Conservation (phyloP, 257 asterid genomes). For the Nicotiana tomentosiformis region DNA sequence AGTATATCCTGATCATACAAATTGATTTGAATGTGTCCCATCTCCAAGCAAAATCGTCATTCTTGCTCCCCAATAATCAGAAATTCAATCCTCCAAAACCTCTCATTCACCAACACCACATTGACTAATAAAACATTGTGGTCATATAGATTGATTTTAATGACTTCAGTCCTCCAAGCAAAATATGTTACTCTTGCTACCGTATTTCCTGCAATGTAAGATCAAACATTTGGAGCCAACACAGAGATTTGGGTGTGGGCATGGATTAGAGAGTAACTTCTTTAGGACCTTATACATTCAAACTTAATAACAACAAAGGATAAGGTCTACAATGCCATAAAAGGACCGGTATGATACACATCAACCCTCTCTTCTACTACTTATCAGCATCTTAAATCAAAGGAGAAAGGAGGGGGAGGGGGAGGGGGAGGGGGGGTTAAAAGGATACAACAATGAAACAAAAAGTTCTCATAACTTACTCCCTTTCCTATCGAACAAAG, state of each 20-base stretch:
- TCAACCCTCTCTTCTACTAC: constrained; percentile 44
- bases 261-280: background rate
- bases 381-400: constrained; percentile 44
- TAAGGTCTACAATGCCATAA: constrained; percentile 16
- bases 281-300: background rate
- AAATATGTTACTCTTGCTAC: background rate
- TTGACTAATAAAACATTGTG: background rate
- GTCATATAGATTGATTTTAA: background rate
- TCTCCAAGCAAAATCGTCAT: background rate
- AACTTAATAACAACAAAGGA: background rate
- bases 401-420: background rate
- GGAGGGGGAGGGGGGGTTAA: background rate
- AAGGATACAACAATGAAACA: constrained; percentile 34
- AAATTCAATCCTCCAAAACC: background rate
- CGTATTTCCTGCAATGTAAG: background rate
- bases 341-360: constrained; percentile 30
- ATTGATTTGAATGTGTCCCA: background rate
- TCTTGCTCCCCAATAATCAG: background rate
- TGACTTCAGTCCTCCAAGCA: background rate
- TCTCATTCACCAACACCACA: background rate
- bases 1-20: background rate
- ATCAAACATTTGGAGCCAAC: background rate
- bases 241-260: background rate
- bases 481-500: constrained; percentile 46
- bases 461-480: constrained; percentile 36